Base-by-base conservation (phyloP, 2,329 filamentous ascomycete species). In the Chaetomiaceae sp. region DNA sequence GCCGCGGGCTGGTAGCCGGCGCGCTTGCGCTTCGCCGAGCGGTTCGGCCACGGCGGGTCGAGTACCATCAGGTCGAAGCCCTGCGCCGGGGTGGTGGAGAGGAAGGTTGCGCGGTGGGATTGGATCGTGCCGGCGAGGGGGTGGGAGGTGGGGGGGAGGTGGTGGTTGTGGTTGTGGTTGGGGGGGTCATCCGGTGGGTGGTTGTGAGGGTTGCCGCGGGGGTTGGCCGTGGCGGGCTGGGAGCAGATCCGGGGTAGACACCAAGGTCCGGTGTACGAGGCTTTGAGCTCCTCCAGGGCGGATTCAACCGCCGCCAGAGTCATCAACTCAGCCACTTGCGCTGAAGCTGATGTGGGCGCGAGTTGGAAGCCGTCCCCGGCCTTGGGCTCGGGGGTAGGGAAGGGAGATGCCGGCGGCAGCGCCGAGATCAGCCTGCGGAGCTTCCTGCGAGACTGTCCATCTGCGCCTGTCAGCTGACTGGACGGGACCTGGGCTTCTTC, bases 21-120 rank as follows among this genome's bases (percentile, higher is more conserved):
- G 58, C 67, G 64, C 40, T 59, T 71, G 57, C 84, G 73, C 54
- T 76, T 75, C 12, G 79, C 86, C 6, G 86, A 90, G 37, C 81
- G 76, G 59, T 88, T 91, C 0, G 86, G 85, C 86, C 87, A 91
- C 1, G 87, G 86, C 3, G 87, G 87, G 59, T 91, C 86, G 17
- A 90, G 67, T 7, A 89, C 62, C 30, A 90, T 70, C 36, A 90
- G 68, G 53, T 86, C 70, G 62, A 91, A 89, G 6, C 62, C 12
- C 4, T 29, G 7, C 7, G 32, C 57, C 17, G 75, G 72, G 2
- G 74, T 70, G 3, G 58, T 59, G 12, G 63, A 54, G 1, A 69
- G 53, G 53, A 81, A 74, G 0, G 53, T 51, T 2, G 61, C 56
- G 30, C 69, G 62, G 36, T 65, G 64, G 5, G 66, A 68, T 51